A percentile compares a stretch with the other conserved stretches of the same genome.
phyloP scores from a whole-genome alignment of 2,329 filamentous ascomycete species.

The Epichloe elymi region DNA sequence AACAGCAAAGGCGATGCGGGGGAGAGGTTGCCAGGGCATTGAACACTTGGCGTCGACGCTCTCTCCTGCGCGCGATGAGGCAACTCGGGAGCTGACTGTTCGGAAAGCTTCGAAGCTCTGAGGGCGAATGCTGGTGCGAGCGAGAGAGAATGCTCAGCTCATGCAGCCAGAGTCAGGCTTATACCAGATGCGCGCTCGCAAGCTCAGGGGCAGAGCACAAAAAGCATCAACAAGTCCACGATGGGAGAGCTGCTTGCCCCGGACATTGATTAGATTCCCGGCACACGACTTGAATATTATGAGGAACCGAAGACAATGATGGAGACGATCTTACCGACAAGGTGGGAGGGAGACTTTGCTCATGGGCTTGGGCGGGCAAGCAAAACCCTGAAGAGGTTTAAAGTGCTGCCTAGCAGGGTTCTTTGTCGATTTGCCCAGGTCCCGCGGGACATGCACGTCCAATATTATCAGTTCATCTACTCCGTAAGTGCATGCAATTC shows the following conservation, averaged over 20 bases:
- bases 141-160: not conserved
- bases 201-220: not conserved
- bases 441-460: not conserved
- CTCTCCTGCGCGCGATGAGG: constrained; percentile 5
- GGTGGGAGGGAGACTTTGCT: not conserved
- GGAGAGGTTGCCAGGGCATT: constrained; percentile 96
- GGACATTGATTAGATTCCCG: not conserved
- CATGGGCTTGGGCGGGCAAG: not conserved
- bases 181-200: constrained; percentile 1
- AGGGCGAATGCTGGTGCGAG: not conserved
- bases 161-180: not conserved
- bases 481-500: no score
- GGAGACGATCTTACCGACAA: not conserved
- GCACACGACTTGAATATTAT: not conserved
- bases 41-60: constrained; percentile 14
- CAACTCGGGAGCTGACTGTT: not conserved
- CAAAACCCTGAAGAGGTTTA: constrained; percentile 3
- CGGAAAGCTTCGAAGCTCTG: not conserved
- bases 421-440: constrained; percentile 3
- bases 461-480: no score
- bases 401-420: constrained; percentile 2
- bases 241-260: not conserved
- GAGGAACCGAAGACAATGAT: not conserved
- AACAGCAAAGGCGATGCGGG: constrained; percentile 94
- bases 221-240: constrained; percentile 2